Conservation (phyloP, 768 basidiomycete genomes). For the Grammothele lineata region DNA sequence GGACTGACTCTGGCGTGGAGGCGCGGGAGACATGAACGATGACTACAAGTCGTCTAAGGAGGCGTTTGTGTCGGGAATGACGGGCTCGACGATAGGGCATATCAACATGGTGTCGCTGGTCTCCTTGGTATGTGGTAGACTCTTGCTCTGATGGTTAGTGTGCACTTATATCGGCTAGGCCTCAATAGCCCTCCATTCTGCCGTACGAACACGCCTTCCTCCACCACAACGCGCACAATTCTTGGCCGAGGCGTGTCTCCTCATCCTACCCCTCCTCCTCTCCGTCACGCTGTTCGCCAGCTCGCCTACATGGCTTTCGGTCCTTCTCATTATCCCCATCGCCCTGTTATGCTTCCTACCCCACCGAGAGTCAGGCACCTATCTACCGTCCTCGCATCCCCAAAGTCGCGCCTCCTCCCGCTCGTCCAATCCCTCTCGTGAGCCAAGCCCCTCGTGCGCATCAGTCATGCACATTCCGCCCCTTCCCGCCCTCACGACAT, state of each 20-base stretch:
- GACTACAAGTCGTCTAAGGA: slow-evolving; percentile 78
- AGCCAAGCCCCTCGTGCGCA: not conserved
- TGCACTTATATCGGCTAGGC: slow-evolving; percentile 46
- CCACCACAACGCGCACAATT: slow-evolving; percentile 33
- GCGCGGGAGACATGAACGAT: slow-evolving; percentile 6
- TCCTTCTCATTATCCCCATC: slow-evolving; percentile 44
- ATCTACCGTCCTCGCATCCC: slow-evolving; percentile 44
- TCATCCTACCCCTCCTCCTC: slow-evolving; percentile 75
- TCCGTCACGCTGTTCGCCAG: slow-evolving; percentile 75
- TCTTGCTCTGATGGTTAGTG: not conserved
- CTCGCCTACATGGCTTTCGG: slow-evolving; percentile 47
- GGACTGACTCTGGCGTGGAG: no score
- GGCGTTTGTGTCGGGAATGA: slow-evolving; percentile 71
- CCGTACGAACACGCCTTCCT: slow-evolving; percentile 47
- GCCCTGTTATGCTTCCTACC: slow-evolving; percentile 41
- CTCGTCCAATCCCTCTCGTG: slow-evolving; percentile 2
- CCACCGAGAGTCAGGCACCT: slow-evolving; percentile 39
- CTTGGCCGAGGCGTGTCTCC: slow-evolving; percentile 55
- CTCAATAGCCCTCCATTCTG: slow-evolving; percentile 68
- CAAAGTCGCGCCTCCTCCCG: slow-evolving; percentile 15
- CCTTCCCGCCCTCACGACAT: slow-evolving; percentile 77
- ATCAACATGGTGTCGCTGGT: slow-evolving; percentile 67
- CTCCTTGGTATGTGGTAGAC: slow-evolving; percentile 59
- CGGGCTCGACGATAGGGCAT: slow-evolving; percentile 64
- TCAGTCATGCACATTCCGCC: slow-evolving; percentile 26